Evolutionary conservation across 164 flowering plant genomes (phyloP), one percentile per base, ranked within the genome.

Genomic region (Nelumbo lutea): DNA sequence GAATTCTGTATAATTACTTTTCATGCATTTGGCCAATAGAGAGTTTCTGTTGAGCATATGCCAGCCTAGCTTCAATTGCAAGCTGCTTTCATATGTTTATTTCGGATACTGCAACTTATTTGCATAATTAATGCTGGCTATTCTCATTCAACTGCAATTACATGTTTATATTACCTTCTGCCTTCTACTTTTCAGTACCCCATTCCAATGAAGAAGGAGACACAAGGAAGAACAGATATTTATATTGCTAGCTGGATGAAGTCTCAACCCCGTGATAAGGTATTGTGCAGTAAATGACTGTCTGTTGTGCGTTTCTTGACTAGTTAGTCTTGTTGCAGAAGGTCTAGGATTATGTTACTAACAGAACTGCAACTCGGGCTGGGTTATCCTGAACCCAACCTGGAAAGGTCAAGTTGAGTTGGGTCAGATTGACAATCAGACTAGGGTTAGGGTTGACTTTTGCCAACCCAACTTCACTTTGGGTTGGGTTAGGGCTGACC

Each of bases 221-320:
- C 96, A 3, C 93, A 91, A 79, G 98, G 98, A 71, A 82, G 78
- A 73, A 94, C 98, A 59, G 97, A 94, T 81, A 81, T 82, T 5
- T 94, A 86, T 72, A 82, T 94, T 67, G 83, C 84, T 58, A 89
- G 86, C 78, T 94, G 98, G 97, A 61, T 91, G 78, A 88, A 88
- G 73, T 87, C 96, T 68, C 90, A 72, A 70, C 82, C 90, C 15
- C 95, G 96, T 50, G 96, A 94, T 71, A 91, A 94, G 92, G 97
- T 89, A 81, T 65, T n/a, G 9, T 50, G 42, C 55, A 41, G 39
- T 38, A 43, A 53, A 11, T 60, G 50, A 53, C 56, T 68, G 41
- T 44, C 43, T 46, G 38, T 9, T 48, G 6, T 55, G 57, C 57
- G 3, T 60, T 61, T 59, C 60, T 70, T 63, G 15, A 1, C 40